Base-by-base conservation (phyloP, 768 basidiomycete genomes). In the Tulasnella sp. region DNA sequence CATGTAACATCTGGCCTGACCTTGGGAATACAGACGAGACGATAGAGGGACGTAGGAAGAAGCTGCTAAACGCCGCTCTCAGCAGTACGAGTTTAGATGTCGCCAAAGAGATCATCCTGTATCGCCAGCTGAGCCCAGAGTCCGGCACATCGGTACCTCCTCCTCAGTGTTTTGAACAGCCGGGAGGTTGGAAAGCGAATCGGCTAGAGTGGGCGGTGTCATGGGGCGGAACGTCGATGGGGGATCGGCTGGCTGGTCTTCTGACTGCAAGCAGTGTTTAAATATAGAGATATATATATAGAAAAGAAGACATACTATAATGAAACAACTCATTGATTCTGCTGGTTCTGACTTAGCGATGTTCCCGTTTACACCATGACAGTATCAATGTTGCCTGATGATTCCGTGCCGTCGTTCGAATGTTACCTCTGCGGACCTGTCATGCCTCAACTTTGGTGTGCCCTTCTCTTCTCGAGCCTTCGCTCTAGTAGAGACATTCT, bases 1-100 rank as follows among this genome's bases (percentile, higher is more conserved):
- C 91, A 10, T 76, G 76, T 50, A 81, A 75, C 64, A 78, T 91
- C 25, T 91, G 89, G 89, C 75, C 73, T 2, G 86, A 87, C 66
- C 65, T 85, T 49, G 11, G 63, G 38, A 50, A 38, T 15, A 45
- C 43, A 2, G 19, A 4, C 12, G 44, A 53, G 44, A 41, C 22
- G 5, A 43, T 21, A 1, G 45, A 41, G 48, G 15, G 19, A 34
- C 12, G n/a, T 3, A n/a, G 7, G 10, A 44, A 19, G 49, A 25
- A 41, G 8, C 25, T 61, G 29, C 24, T 60, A 8, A 30, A 31
- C 29, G 59, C 59, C 15, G 49, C 44, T 21, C 31, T 60, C 21
- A 41, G 50, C 25, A 52, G 52, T 30, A 30, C 50, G 30, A 25
- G 25, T 17, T 25, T 44, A 19, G 38, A 44, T 12, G 59, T 31